phyloP scores from a whole-genome alignment of 2,329 filamentous ascomycete species.

The Beauveria scarabaeidicola region DNA sequence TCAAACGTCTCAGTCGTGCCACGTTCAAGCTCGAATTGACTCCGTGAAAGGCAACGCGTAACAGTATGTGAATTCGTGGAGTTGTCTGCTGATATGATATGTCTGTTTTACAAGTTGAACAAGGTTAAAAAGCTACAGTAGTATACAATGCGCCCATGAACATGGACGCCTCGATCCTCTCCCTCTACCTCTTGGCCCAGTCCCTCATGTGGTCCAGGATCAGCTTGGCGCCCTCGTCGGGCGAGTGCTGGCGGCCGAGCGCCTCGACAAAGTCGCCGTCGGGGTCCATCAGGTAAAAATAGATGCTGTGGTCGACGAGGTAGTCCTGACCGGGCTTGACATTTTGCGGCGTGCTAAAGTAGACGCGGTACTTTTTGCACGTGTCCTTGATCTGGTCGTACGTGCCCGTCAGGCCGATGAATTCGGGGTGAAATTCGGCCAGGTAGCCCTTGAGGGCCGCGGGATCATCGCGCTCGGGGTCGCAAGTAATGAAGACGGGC shows the following conservation, averaged over 20 bases:
- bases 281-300: constrained; percentile 99
- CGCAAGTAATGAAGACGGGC: constrained; percentile 91
- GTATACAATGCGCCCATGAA: constrained; percentile 6
- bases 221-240: constrained; percentile 72
- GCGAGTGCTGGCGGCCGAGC: constrained; percentile 87
- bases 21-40: background rate
- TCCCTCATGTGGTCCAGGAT: constrained; percentile 79
- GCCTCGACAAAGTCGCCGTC: constrained; percentile 98
- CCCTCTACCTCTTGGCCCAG: constrained; percentile 29
- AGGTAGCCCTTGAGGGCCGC: constrained; percentile 79
- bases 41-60: background rate
- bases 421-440: constrained; percentile 76
- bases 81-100: background rate
- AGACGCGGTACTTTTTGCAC: constrained; percentile 93
- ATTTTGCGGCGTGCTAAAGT: constrained; percentile 85
- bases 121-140: background rate
- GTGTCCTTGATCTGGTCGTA: constrained; percentile 91
- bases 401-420: constrained; percentile 83
- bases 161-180: background rate
- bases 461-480: constrained; percentile 84
- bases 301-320: constrained; percentile 96
- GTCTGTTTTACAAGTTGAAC: background rate
- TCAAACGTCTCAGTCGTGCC: background rate
- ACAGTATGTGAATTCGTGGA: background rate
- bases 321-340: constrained; percentile 94